Evolutionary conservation across 805 yeast species (phyloP), one percentile per base, ranked within the genome.

Genomic region (Saccharomycopsis sp.): DNA sequence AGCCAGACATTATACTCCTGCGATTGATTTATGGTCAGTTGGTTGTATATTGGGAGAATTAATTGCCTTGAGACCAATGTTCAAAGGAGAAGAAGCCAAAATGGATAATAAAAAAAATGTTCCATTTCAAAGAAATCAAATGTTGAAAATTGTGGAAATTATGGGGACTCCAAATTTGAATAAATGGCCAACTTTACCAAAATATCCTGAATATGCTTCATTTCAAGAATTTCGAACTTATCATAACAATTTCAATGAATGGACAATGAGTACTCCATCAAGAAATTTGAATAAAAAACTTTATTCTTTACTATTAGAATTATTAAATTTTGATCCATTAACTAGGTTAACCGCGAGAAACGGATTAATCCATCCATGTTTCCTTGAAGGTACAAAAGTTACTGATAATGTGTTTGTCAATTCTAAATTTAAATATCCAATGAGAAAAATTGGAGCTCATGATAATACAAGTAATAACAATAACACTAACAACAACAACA

Each of bases 61-160:
- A 38, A 64, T 92, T 12, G 84, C 95, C 1, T 61, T 92, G 25
- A 64, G 95, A 51, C 99, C 99, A 0, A 79, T 92, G 8, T 92
- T 92, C 63, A 92, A 92, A 58, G 98, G 98, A 40, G 98, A 92
- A 60, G 99, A 92, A 55, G 92, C 95, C 12, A 89, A 89, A 52
- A 82, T 89, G 72, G 97, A 88, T 57, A 83, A 82, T 50, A 89
- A 87, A 54, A 88, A 89, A 54, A 80, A 77, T 41, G 88, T 89
- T 3, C 96, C 97, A 2, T 92, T 92, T 59, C 98, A 92, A 59
- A 77, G 81, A 43, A 88, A 84, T 55, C 99, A 92, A 62, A 70
- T 89, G 55, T 81, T 83, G 52, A 87, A 86, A 56, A 88, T 92
- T 19, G 66, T 92, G 21, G 97, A 92, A 58, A 79, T 92, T n/a